These are phyloP conservation scores for Parathielavia hyrcaniae DNA, from an alignment of 495 filamentous ascomycete species.

Conservation along the genomic window DNA sequence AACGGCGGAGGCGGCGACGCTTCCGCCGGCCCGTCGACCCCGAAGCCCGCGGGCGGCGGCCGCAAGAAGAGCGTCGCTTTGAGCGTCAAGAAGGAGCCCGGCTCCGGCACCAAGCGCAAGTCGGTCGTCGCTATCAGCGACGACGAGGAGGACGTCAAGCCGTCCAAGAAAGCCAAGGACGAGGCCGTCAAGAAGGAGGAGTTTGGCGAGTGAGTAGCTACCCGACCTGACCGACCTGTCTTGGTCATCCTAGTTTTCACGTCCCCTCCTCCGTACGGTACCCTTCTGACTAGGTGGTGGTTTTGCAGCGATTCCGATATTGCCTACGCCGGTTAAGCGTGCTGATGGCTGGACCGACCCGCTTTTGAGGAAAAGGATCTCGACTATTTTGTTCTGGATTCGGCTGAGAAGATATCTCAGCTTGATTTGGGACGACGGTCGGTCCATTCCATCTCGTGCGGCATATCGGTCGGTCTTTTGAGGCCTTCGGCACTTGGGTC, in stretches of 20 bases:
- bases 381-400: no score
- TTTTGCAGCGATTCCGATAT: background rate
- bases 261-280: no score
- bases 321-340: no score
- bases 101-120: slow-evolving; percentile 19
- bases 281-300: no score
- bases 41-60: slow-evolving; percentile 14
- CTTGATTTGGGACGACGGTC: background rate
- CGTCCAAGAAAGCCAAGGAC: slow-evolving; percentile 20
- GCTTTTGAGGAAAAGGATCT: no score
- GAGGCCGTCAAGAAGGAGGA: slow-evolving; percentile 18
- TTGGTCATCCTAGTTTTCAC: no score
- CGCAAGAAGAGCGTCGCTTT: slow-evolving; percentile 15
- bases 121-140: slow-evolving; percentile 1
- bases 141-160: slow-evolving; percentile 11
- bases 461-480: no score
- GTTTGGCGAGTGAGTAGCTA: slow-evolving; percentile 6
- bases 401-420: no score
- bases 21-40: slow-evolving; percentile 9
- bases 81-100: slow-evolving; percentile 16
- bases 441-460: no score
- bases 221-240: no score
- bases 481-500: no score
- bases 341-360: no score
- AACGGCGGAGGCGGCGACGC: background rate